phyloP scores from a whole-genome alignment of 768 basidiomycete genomes.

The Chalciporus piperatus region DNA sequence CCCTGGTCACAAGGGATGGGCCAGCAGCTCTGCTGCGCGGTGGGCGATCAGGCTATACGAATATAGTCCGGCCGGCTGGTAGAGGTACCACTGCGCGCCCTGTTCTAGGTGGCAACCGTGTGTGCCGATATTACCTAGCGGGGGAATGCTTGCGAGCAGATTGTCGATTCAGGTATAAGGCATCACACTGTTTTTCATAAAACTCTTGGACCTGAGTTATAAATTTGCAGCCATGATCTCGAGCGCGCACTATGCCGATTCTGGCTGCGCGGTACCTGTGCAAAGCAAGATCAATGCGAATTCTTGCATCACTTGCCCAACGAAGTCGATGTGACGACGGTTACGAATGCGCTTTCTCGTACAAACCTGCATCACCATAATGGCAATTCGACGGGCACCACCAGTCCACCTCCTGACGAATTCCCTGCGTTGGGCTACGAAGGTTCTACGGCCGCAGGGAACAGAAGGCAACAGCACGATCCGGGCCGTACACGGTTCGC shows the following conservation, averaged over 20 bases:
- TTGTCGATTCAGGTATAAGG: slow-evolving; percentile 89
- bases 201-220: slow-evolving; percentile 10
- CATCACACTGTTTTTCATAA: slow-evolving; percentile 1
- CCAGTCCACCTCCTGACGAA: slow-evolving; percentile 45
- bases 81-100: slow-evolving; percentile 32
- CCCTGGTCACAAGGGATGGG: slow-evolving; percentile 59
- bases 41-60: slow-evolving; percentile 39
- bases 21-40: slow-evolving; percentile 36
- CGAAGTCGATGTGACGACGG: slow-evolving; percentile 72
- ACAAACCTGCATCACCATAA: slow-evolving; percentile 49
- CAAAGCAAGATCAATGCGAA: slow-evolving; percentile 95
- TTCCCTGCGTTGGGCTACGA: slow-evolving; percentile 68
- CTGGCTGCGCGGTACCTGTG: slow-evolving; percentile 96
- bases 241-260: slow-evolving; percentile 94
- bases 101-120: slow-evolving; percentile 56
- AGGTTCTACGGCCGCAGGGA: slow-evolving; percentile 34
- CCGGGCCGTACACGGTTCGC: slow-evolving; percentile 88
- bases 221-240: slow-evolving; percentile 73
- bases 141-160: slow-evolving; percentile 96
- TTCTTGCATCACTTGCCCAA: slow-evolving; percentile 91
- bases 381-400: slow-evolving; percentile 37
- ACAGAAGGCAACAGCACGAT: slow-evolving; percentile 63
- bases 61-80: slow-evolving; percentile 15
- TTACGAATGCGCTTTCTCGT: slow-evolving; percentile 67
- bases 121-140: slow-evolving; percentile 95